Evolutionary conservation across 257 asterid species (phyloP), one percentile per base, ranked within the genome.

Genomic region (Agastache rugosa): DNA sequence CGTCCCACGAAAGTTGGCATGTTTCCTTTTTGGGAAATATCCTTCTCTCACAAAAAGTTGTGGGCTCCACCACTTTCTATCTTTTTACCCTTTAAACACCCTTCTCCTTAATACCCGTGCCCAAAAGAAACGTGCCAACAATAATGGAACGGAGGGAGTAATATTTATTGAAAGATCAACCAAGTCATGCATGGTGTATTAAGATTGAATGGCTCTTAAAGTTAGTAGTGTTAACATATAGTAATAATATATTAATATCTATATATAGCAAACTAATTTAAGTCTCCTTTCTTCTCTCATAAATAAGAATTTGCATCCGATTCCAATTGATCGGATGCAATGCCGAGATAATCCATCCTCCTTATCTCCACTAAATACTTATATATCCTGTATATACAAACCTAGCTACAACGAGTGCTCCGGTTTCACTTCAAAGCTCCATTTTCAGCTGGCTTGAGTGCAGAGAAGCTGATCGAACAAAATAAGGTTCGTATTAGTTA

Each of bases 371-470:
- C 83, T 75, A 77, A 79, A 77, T 66, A 73, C 83, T 83, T 78
- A n/a, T 79, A 78, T 75, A 73, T 69, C 78, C 50, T 5, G 37
- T 87, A 89, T 84, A 81, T 83, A 91, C 94, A 90, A 74, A 64
- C 69, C 86, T 83, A 88, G 83, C 85, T 82, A 69, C 75, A 17
- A 37, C 54, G 10, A 23, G 45, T 41, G 75, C 69, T 54, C 80
- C 69, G 16, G 44, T 56, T 25, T 44, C 81, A 27, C 85, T 83
- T 89, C 90, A 88, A 19, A 85, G 84, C 85, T 91, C 93, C 96
- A 89, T 91, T 79, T 87, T 89, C 85, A 89, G 86, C 79, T 85
- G 92, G 72, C 83, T 82, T 29, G 89, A 75, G 72, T 78, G 94
- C 75, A 87, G 83, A 69, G 88, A 79, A 60, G 86, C 90, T 85